Conservation (phyloP, 228 moss, liverwort and hornwort species). For the Sphagnum magellanicum region DNA sequence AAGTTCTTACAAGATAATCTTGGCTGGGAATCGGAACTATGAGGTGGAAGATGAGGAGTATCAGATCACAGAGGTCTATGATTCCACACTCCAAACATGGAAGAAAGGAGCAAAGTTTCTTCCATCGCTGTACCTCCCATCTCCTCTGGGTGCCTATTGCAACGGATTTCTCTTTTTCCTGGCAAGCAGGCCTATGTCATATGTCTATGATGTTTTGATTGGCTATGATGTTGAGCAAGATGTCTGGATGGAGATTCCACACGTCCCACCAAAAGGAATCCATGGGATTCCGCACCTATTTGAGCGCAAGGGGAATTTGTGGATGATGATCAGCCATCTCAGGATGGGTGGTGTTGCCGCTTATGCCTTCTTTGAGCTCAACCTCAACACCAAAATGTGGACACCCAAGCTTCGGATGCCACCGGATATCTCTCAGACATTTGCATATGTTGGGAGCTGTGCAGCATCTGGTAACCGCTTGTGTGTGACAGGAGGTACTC, state of each 20-base stretch:
- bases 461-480: slow-evolving; percentile 17
- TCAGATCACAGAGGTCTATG: slow-evolving; percentile 27
- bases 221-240: slow-evolving; percentile 27
- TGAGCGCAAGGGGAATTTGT: slow-evolving; percentile 19
- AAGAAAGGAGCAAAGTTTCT: slow-evolving; percentile 22
- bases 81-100: slow-evolving; percentile 22
- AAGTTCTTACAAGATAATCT: slow-evolving; percentile 33
- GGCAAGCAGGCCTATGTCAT: slow-evolving; percentile 34
- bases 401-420: slow-evolving; percentile 27
- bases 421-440: slow-evolving; percentile 17
- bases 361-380: slow-evolving; percentile 33
- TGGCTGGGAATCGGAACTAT: slow-evolving; percentile 35
- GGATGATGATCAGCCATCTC: slow-evolving; percentile 31
- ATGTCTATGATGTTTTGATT: slow-evolving; percentile 36
- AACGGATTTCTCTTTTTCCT: slow-evolving; percentile 32
- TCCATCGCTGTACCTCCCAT: slow-evolving; percentile 27
- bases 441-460: slow-evolving; percentile 34
- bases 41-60: slow-evolving; percentile 25
- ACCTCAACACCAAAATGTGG: slow-evolving; percentile 31
- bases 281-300: slow-evolving; percentile 37
- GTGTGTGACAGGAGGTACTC: slow-evolving; percentile 23
- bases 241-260: slow-evolving; percentile 33
- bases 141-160: slow-evolving; percentile 38
- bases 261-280: slow-evolving; percentile 17
- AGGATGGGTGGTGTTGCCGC: slow-evolving; percentile 14